Evolutionary conservation across 192 early-diverging fungal genomes (phyloP).

Genomic region (Spinellus fusiger): DNA sequence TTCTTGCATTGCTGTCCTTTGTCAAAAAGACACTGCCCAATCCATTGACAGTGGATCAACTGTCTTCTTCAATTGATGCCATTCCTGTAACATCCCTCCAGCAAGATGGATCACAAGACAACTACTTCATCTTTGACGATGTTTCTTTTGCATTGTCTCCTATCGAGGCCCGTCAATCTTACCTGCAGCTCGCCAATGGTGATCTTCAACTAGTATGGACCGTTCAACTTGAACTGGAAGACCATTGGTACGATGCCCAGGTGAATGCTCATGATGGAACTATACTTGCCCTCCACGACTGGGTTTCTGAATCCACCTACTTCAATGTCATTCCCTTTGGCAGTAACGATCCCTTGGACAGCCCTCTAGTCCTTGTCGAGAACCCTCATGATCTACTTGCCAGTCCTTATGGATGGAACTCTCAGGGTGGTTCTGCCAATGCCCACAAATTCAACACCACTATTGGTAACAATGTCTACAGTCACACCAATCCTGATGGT

Average conservation of each 20-base stretch:
- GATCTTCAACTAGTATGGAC: conserved; percentile 75
- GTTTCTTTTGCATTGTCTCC: conserved; percentile 47
- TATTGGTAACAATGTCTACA: conserved; percentile 89
- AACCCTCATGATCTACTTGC: conserved; percentile 49
- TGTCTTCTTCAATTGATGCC: conserved; percentile 14
- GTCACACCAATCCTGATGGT: conserved; percentile 77
- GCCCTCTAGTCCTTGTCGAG: conserved; percentile 45
- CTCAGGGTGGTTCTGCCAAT: conserved; percentile 29
- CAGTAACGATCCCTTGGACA: conserved; percentile 71
- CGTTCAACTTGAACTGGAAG: conserved; percentile 66
- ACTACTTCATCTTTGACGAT: conserved; percentile 26
- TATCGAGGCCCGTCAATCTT: conserved; percentile 58
- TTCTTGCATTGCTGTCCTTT: conserved; percentile 52
- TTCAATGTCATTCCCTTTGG: conserved; percentile 83
- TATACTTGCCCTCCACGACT: conserved; percentile 74
- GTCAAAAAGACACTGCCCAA: conserved; percentile 50
- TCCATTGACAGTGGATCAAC: conserved; percentile 9
- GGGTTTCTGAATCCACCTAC: conserved; percentile 63
- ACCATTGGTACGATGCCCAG: conserved; percentile 77
- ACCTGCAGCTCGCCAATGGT: conserved; percentile 54
- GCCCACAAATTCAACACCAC: conserved; percentile 56
- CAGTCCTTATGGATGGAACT: conserved; percentile 75
- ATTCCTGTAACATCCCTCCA: conserved; percentile 31
- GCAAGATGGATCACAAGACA: conserved; percentile 30
- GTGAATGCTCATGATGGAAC: conserved; percentile 55